Evolutionary conservation across 352 stramenopile genomes (phyloP).

Genomic region (Stramenopiles sp.): DNA sequence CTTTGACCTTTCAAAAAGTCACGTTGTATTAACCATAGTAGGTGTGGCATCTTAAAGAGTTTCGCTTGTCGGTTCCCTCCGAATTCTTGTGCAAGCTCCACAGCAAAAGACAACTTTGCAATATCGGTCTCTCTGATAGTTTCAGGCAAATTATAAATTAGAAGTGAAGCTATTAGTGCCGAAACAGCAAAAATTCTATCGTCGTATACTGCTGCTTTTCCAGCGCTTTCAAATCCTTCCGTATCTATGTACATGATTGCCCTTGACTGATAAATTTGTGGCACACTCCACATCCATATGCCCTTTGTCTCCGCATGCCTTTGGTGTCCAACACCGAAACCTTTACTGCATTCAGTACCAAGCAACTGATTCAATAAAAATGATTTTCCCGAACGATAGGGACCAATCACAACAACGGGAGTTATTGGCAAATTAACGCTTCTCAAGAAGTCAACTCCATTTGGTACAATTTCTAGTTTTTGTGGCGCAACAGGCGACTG

Average conservation of each 20-base stretch:
- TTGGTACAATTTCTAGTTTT: neutral
- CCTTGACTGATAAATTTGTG: neutral
- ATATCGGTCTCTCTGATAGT: neutral
- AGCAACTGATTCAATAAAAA: neutral
- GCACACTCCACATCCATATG: neutral
- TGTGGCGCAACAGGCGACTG: no score
- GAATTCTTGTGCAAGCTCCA: neutral
- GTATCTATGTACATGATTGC: neutral
- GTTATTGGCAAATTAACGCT: neutral
- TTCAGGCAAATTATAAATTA: neutral
- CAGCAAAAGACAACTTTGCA: neutral
- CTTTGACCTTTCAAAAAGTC: neutral
- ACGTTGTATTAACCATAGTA: neutral
- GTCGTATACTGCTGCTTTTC: neutral
- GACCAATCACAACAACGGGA: neutral
- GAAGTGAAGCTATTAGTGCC: neutral
- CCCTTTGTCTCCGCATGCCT: neutral
- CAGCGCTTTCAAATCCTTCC: neutral
- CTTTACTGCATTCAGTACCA: neutral
- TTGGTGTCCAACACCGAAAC: neutral
- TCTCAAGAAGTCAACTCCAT: neutral
- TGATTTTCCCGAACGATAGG: neutral
- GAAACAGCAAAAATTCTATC: neutral
- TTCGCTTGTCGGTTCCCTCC: neutral
- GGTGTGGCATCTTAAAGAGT: neutral